phyloP scores from a whole-genome alignment of 1,284 basidiomycete genomes.

The Boletellus deceptivus region DNA sequence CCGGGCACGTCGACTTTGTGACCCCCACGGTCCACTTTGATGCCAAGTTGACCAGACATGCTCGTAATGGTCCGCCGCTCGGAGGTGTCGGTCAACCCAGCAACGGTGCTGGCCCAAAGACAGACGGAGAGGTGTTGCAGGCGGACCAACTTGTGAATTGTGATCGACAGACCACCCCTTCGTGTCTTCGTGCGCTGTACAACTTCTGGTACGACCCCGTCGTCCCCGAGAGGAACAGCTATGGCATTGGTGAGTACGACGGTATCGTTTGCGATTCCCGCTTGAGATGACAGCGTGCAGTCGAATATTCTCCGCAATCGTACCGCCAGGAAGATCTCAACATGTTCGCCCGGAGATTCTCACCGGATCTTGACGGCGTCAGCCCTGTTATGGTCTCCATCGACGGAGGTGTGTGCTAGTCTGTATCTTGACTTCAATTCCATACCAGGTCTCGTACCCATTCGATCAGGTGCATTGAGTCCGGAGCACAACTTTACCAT shows the following conservation, averaged over 20 bases:
- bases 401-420: slow-evolving; percentile 41
- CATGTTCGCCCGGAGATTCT: slow-evolving; percentile 41
- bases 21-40: slow-evolving; percentile 47
- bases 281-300: slow-evolving; percentile 25
- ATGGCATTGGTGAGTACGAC: slow-evolving; percentile 43
- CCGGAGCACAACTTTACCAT: slow-evolving; percentile 35
- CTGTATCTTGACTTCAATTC: not conserved
- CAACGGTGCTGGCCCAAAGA: slow-evolving; percentile 35
- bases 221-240: slow-evolving; percentile 43
- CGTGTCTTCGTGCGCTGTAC: slow-evolving; percentile 50
- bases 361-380: slow-evolving; percentile 34
- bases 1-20: slow-evolving; percentile 45
- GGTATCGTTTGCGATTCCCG: not conserved
- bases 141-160: slow-evolving; percentile 36
- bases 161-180: slow-evolving; percentile 43
- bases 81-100: slow-evolving; percentile 33
- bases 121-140: slow-evolving; percentile 27
- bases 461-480: slow-evolving; percentile 31
- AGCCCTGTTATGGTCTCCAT: slow-evolving; percentile 39
- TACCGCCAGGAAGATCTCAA: slow-evolving; percentile 45
- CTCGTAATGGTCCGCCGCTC: not conserved
- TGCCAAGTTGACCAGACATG: slow-evolving; percentile 23
- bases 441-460: slow-evolving; percentile 7
- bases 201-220: slow-evolving; percentile 41
- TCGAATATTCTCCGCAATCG: slow-evolving; percentile 50